Base-by-base conservation (phyloP, 164 flowering plant genomes). In the Buxus sempervirens region DNA sequence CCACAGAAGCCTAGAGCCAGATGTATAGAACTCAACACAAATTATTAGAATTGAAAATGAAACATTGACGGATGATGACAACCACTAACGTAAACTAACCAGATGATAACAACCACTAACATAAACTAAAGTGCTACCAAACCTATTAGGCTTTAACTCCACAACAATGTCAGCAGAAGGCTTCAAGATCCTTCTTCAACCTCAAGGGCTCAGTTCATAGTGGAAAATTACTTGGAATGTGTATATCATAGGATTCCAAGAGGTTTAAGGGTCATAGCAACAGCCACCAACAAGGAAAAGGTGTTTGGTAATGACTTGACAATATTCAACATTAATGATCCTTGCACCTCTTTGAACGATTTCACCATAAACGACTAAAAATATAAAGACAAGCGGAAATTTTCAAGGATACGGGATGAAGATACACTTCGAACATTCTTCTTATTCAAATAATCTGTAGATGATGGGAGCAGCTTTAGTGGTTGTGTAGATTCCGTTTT, bases 371-470 rank as follows among this genome's bases (percentile, higher is more conserved):
- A 45, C 18, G 14, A 45, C 51, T 45, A 45, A 45, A 45, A 45
- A 45, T 15, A 45, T 5, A 45, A 55, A 12, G 55, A 24, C 13
- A n/a, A 60, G 54, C 15, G 53, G 20, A 64, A 58, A 48, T 49
- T 48, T 27, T 24, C 0, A 76, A 87, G 96, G 96, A 93, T 91
- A 93, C 96, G 80, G 21, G 82, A 57, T 54, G 85, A 62, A 72
- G 94, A 71, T 58, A 72, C 78, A 68, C 89, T 89, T 27, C 83
- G 72, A 61, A 68, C 62, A 27, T 70, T 78, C 76, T 83, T 88
- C 80, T 78, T 88, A 70, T 74, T 82, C 15, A 90, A 78, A 71
- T 95, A 97, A 75, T 90, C 95, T 2, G 80, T 38, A 7, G 95
- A 68, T 60, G 86, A 73, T 45, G 83, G 72, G 58, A 93, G 84